Percentiles rank a stretch among this genome's conserved stretches.
phyloP scores from a whole-genome alignment of 495 filamentous ascomycete genomes.

The Annulohypoxylon nitens region DNA sequence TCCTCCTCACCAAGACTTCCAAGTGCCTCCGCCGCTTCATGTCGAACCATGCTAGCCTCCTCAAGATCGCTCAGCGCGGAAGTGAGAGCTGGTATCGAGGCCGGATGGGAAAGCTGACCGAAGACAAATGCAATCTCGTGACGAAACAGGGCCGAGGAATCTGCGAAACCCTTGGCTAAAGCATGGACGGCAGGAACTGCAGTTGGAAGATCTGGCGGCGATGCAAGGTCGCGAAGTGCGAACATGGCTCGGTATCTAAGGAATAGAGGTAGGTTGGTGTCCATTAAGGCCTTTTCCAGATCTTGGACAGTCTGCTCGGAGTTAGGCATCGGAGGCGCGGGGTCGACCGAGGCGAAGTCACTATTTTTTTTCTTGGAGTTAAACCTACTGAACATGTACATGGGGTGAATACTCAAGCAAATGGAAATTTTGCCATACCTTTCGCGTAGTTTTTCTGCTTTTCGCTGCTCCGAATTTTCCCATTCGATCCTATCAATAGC shows the following conservation, averaged over 20 bases:
- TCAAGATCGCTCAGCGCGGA: conserved; percentile 79
- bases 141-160: conserved; percentile 92
- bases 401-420: conserved; percentile 11
- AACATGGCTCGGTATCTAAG: conserved; percentile 98
- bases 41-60: conserved; percentile 95
- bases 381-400: conserved; percentile 29
- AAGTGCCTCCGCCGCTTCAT: conserved; percentile 98
- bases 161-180: conserved; percentile 86
- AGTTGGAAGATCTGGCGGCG: conserved; percentile 89
- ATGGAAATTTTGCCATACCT: conserved; percentile 67
- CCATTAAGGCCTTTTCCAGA: conserved; percentile 79
- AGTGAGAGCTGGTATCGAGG: conserved; percentile 91
- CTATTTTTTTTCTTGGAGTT: conserved; percentile 60
- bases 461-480: conserved; percentile 81
- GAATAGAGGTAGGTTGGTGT: conserved; percentile 85
- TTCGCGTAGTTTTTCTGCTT: conserved; percentile 78
- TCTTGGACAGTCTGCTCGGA: conserved; percentile 74
- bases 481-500: conserved; percentile 94
- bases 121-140: conserved; percentile 99
- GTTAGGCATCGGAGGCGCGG: conserved; percentile 87
- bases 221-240: conserved; percentile 90
- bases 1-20: conserved; percentile 94
- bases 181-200: conserved; percentile 85
- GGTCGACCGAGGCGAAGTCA: conserved; percentile 95
- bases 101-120: conserved; percentile 93